Conservation (phyloP, 2,329 filamentous ascomycete species). For the Apiospora arundinis region DNA sequence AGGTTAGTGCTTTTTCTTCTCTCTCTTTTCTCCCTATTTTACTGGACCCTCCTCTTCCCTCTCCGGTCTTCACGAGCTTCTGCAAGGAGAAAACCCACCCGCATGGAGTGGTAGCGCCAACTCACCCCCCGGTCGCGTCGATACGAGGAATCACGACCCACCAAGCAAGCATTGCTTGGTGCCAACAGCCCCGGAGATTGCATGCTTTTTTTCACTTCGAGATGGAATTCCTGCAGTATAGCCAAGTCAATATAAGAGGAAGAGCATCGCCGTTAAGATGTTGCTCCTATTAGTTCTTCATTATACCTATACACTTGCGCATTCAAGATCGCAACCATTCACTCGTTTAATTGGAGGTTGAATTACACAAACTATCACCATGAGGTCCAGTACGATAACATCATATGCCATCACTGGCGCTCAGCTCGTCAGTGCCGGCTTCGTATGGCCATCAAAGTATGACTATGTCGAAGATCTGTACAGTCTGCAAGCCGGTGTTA, state of each 20-base stretch:
- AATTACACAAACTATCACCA: neutral
- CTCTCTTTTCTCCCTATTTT: neutral
- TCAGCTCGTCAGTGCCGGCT: slow-evolving; percentile 14
- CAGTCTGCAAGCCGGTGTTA: slow-evolving; percentile 20
- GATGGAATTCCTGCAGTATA: neutral
- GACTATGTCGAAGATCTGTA: slow-evolving; percentile 21
- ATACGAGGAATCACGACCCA: neutral
- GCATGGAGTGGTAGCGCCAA: neutral
- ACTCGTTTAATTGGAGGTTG: neutral
- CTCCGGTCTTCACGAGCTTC: neutral
- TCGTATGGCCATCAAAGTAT: slow-evolving; percentile 22
- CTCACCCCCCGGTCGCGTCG: neutral
- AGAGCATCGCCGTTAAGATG: neutral
- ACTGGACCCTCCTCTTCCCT: neutral
- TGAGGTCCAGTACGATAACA: neutral
- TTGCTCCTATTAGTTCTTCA: neutral
- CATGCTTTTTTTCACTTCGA: neutral
- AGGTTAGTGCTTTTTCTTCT: neutral
- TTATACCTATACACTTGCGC: neutral
- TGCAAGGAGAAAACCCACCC: neutral
- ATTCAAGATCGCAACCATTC: neutral
- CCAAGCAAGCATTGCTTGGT: neutral
- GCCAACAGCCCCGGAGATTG: neutral
- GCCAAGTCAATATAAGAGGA: neutral
- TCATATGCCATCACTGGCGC: neutral